Conservation (phyloP, 345 rosid genomes). For the Eutrema heterophyllum region DNA sequence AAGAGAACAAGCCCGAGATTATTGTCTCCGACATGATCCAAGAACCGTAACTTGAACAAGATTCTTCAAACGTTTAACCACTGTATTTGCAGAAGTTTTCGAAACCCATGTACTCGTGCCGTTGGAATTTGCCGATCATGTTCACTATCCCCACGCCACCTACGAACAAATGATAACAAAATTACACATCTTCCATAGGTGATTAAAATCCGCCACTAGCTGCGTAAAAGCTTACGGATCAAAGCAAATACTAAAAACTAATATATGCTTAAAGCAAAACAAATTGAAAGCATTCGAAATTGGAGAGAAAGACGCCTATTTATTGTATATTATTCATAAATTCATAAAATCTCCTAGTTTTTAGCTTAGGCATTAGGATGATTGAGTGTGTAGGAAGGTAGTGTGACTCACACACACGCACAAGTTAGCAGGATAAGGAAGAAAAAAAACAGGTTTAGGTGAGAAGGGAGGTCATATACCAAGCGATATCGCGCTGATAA, state of each 20-base stretch:
- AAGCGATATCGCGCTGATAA: constrained; percentile 55
- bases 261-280: not conserved
- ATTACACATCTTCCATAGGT: not conserved
- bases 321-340: too few species aligned
- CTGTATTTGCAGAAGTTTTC: constrained; percentile 55
- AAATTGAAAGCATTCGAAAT: too few species aligned
- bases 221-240: not conserved
- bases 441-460: not conserved
- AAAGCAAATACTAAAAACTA: too few species aligned
- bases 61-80: constrained; percentile 10
- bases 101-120: constrained; percentile 61
- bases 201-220: not conserved
- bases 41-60: not conserved
- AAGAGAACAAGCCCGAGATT: not conserved
- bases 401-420: not conserved
- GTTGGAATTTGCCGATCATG: constrained; percentile 46
- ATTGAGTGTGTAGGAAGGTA: not conserved
- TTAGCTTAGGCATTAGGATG: not conserved
- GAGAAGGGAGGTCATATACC: constrained; percentile 33
- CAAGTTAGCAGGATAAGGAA: not conserved
- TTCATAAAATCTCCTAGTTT: too few species aligned
- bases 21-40: not conserved
- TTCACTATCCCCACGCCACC: constrained; percentile 57
- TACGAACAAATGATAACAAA: constrained; percentile 1
- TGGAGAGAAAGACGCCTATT: not conserved